Conservation (phyloP, 1,284 basidiomycete species). For the Volvariella surrecta region DNA sequence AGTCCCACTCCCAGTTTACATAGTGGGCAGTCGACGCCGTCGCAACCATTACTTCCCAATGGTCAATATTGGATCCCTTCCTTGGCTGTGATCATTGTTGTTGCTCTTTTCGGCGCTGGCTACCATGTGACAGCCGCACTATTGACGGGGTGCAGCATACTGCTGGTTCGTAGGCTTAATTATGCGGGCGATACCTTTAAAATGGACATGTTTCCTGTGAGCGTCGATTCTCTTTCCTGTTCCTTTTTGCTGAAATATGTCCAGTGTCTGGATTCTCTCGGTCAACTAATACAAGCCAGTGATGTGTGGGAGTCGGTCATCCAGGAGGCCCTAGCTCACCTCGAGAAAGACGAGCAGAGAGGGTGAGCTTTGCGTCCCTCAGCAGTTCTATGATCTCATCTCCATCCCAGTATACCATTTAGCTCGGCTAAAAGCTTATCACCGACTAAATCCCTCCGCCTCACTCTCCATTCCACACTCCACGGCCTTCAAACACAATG, state of each 20-base stretch:
- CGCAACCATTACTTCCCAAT: constrained; percentile 18
- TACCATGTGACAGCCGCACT: constrained; percentile 26
- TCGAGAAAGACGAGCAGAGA: constrained; percentile 58
- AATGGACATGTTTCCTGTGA: constrained; percentile 46
- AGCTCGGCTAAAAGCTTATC: constrained; percentile 35
- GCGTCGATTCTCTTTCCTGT: constrained; percentile 16
- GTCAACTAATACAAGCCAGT: constrained; percentile 57
- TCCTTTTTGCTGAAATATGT: constrained; percentile 1
- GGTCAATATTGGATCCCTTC: constrained; percentile 30
- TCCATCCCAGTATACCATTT: constrained; percentile 23
- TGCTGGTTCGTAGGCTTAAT: constrained; percentile 29
- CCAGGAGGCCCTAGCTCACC: constrained; percentile 50
- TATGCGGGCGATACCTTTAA: constrained; percentile 29
- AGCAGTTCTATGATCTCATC: constrained; percentile 8
- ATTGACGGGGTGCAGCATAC: constrained; percentile 30
- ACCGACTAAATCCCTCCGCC: constrained; percentile 51
- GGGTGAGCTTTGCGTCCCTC: constrained; percentile 29
- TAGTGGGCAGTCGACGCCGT: constrained; percentile 11
- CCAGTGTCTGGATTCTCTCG: constrained; percentile 54
- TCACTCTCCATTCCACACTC: constrained; percentile 62
- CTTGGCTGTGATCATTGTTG: constrained; percentile 27
- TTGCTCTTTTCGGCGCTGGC: constrained; percentile 39
- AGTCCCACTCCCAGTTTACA: constrained; percentile 32
- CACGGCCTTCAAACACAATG: constrained; percentile 69
- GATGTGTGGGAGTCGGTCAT: constrained; percentile 65